Base-by-base conservation (phyloP, 768 basidiomycete species). In the Pisolithus albus region DNA sequence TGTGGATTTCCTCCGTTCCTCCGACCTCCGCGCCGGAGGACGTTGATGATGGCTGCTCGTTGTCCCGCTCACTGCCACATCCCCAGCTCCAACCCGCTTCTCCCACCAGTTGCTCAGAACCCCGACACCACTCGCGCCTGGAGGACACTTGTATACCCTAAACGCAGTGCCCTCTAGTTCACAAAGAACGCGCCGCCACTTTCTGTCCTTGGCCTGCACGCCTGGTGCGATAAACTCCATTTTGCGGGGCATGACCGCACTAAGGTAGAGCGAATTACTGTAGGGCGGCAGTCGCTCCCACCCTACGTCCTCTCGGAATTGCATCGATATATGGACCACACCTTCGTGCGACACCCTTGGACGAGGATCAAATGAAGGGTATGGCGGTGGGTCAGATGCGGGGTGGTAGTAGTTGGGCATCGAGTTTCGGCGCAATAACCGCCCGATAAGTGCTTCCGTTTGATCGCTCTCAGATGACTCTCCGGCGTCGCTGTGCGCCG, bases 111-210 rank as follows among this genome's bases (percentile, higher is more conserved):
- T 79, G 55, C 80, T 82, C 44, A 88, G 64, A 42, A 71, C 73
- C n/a, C 77, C 73, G 4, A 75, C 77, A 11, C 75, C 79, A 23
- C 71, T 70, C 2, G 59, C 61, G 13, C 65, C 67, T 1, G 70
- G 64, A 34, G 72, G 72, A 51, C 71, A 79, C 54, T 77, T 77
- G 66, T 89, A 92, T 52, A 97, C 75, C 58, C 80, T 79, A 64
- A 98, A 82, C 55, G 76, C 74, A n/a, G 96, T 97, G 43, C 96
- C 96, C 61, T 96, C 91, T 24, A 99, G 70, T 60, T 94, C 88
- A 63, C 91, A 89, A 57, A 93, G 76, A 47, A 87, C 82, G 46
- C 88, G 75, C 53, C 88, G 80, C 96, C 96, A 99, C 62, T 92
- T 90, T 43, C 96, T 75, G 64, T 98, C 94, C 63, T 76, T 80